These are phyloP conservation scores for Hansenula lynferdii DNA, from an alignment of 1,139 yeast species.

Conservation along the genomic window DNA sequence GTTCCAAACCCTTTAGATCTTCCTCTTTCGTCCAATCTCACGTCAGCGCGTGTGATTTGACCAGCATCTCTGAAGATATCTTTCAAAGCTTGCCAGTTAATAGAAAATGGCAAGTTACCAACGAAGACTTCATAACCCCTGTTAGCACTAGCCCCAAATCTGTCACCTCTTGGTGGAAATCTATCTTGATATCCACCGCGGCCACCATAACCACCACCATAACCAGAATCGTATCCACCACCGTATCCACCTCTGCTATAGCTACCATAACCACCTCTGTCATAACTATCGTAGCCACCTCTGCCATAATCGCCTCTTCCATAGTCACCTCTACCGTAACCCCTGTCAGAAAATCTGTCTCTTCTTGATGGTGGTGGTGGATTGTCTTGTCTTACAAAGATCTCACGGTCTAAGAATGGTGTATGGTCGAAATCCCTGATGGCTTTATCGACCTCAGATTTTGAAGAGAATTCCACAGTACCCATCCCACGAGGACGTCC, in stretches of 20 bases:
- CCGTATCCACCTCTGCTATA: slow-evolving; percentile 18
- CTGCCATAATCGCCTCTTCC: slow-evolving; percentile 16
- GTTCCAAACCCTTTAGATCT: slow-evolving; percentile 86
- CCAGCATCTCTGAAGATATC: slow-evolving; percentile 81
- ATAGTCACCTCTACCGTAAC: slow-evolving; percentile 11
- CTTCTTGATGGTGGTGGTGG: slow-evolving; percentile 55
- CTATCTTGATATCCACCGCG: slow-evolving; percentile 7
- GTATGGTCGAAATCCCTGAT: slow-evolving; percentile 67
- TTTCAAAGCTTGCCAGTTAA: slow-evolving; percentile 81
- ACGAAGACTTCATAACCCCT: slow-evolving; percentile 64
- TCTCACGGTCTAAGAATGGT: slow-evolving; percentile 69
- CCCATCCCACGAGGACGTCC: slow-evolving; percentile 93
- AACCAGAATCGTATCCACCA: slow-evolving; percentile 10
- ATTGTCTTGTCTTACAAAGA: slow-evolving; percentile 85
- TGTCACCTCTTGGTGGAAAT: slow-evolving; percentile 14
- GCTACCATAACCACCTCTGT: slow-evolving; percentile 15
- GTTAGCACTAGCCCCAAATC: slow-evolving; percentile 18
- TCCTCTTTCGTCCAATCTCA: slow-evolving; percentile 63
- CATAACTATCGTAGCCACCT: slow-evolving; percentile 12
- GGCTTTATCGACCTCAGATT: slow-evolving; percentile 70
- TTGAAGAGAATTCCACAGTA: slow-evolving; percentile 76
- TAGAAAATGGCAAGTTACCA: slow-evolving; percentile 76
- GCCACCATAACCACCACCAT: slow-evolving; percentile 12
- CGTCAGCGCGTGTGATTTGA: slow-evolving; percentile 74
- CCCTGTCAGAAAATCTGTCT: slow-evolving; percentile 10